Conservation (phyloP, 345 rosid genomes). For the Geranium rotundifolium region DNA sequence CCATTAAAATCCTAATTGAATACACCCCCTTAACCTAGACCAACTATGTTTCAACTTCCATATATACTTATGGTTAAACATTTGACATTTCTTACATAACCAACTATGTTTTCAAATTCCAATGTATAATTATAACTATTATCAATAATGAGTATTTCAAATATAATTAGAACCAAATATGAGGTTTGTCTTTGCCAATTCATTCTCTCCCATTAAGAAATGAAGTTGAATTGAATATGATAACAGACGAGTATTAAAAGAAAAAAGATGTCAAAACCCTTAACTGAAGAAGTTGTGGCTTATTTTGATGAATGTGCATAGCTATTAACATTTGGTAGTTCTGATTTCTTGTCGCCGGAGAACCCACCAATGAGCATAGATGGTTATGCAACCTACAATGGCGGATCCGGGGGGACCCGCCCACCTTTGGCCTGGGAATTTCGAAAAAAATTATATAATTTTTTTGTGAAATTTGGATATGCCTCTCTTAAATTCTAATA, state of each 20-base stretch:
- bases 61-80: neutral
- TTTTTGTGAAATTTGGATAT: too few relatives aligned
- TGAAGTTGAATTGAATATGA: constrained; percentile 1
- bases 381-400: constrained; percentile 18
- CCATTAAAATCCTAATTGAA: too few relatives aligned
- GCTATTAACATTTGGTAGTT: constrained; percentile 57
- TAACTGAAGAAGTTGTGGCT: constrained; percentile 57
- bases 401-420: too few relatives aligned
- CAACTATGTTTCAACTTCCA: too few relatives aligned
- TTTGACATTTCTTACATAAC: neutral
- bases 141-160: neutral
- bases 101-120: too few relatives aligned
- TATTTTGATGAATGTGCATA: constrained; percentile 72
- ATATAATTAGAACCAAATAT: neutral
- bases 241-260: constrained; percentile 54
- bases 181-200: constrained; percentile 6
- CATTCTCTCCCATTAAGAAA: constrained; percentile 8
- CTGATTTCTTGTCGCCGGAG: constrained; percentile 54
- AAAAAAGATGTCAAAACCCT: constrained; percentile 52
- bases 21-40: too few relatives aligned
- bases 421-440: too few relatives aligned
- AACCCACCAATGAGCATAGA: constrained; percentile 33
- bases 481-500: too few relatives aligned
- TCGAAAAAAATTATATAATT: too few relatives aligned
- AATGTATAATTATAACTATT: too few relatives aligned